Evolutionary conservation across 2,329 filamentous ascomycete genomes (phyloP).

Genomic region (Ceratocystis cubensis): DNA sequence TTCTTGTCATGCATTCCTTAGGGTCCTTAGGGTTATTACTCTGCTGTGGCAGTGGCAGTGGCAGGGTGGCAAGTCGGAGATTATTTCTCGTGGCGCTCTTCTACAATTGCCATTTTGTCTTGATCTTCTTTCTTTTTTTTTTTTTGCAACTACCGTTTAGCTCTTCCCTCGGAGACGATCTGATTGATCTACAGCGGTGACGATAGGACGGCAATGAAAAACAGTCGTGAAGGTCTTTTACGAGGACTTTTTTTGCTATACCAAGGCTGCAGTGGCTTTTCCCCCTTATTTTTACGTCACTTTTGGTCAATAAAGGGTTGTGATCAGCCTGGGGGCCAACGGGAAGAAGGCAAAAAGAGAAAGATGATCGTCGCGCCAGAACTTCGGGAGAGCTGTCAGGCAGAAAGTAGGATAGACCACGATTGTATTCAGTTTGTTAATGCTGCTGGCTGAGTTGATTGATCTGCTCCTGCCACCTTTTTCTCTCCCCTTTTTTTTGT

Average conservation of each 20-base stretch:
- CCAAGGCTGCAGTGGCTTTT: too few relatives aligned
- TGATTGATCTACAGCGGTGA: not conserved
- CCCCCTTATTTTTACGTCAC: not conserved
- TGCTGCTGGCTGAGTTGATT: not conserved
- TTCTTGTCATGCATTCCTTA: too few relatives aligned
- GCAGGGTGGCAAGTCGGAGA: not conserved
- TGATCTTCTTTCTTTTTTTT: not conserved
- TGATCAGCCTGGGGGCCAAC: not conserved
- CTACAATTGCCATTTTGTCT: not conserved
- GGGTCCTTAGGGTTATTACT: not conserved
- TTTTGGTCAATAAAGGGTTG: not conserved
- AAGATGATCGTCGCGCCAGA: not conserved
- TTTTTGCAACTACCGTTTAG: not conserved
- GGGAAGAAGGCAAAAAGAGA: not conserved
- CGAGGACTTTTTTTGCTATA: not conserved
- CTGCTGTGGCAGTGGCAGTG: not conserved
- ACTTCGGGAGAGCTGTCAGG: constrained; percentile 2
- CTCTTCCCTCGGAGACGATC: not conserved
- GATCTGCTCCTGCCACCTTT: not conserved
- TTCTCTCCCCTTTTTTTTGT: not conserved
- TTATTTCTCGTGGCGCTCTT: not conserved
- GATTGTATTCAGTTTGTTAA: not conserved
- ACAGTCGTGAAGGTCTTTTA: not conserved
- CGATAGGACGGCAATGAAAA: not conserved
- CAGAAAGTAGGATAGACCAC: not conserved